Conservation (phyloP, 1,284 basidiomycete genomes). For the Pseudozyma tsukubaensis region DNA sequence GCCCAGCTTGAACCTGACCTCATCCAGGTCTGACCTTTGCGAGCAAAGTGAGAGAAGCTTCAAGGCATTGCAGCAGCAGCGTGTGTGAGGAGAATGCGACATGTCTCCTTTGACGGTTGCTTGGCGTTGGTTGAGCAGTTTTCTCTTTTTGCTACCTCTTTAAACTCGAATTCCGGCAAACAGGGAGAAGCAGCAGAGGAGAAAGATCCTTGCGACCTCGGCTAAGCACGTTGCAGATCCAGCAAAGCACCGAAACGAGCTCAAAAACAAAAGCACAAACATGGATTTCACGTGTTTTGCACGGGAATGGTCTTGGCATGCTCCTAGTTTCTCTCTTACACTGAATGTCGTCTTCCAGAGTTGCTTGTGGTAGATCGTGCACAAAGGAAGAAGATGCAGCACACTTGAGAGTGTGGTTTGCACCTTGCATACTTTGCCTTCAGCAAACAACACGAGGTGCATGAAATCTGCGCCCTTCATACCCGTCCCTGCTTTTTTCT, state of each 20-base stretch:
- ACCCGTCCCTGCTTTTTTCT: slow-evolving; percentile 8
- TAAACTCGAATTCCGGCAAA: not conserved
- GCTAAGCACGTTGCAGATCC: slow-evolving; percentile 28
- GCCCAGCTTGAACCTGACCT: not conserved
- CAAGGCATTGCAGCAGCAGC: no score
- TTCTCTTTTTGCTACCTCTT: not conserved
- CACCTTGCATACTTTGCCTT: not conserved
- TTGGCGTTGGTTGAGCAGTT: not conserved
- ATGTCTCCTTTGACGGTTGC: slow-evolving; percentile 11
- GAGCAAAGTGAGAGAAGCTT: no score
- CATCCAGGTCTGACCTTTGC: not conserved
- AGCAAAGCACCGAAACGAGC: slow-evolving; percentile 1
- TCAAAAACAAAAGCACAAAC: not conserved
- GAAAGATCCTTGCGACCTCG: slow-evolving; percentile 17
- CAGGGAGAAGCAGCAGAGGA: not conserved
- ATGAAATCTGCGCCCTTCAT: slow-evolving; percentile 15
- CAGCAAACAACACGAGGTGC: slow-evolving; percentile 6
- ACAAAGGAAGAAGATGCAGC: not conserved
- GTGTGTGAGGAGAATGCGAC: slow-evolving; percentile 7
- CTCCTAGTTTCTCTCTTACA: no score
- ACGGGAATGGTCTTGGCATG: not conserved
- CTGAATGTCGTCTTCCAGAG: no score
- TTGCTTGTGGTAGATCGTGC: not conserved
- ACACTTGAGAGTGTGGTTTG: not conserved
- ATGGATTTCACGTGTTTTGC: not conserved